phyloP scores from a whole-genome alignment of 208 protist species.

The Wallacemonas sp. region DNA sequence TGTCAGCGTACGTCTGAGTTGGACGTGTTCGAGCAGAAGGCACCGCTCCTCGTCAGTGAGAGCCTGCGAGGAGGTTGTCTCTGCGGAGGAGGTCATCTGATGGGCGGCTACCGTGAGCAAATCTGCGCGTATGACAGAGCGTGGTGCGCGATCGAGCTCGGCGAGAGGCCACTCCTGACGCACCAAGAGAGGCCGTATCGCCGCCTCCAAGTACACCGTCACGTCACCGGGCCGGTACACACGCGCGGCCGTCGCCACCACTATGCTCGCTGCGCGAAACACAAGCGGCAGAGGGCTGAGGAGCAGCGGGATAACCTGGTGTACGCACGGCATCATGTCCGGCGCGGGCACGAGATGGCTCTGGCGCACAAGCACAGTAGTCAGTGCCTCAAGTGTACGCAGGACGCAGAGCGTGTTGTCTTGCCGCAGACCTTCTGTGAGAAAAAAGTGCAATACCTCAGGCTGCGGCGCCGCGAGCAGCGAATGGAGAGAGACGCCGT shows the following conservation, averaged over 20 bases:
- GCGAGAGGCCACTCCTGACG: constrained; percentile 7
- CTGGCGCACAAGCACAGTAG: constrained; percentile 18
- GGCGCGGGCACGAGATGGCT: not conserved
- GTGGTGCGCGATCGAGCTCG: not conserved
- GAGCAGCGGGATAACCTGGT: constrained; percentile 52
- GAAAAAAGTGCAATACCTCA: constrained; percentile 60
- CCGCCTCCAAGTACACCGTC: constrained; percentile 42
- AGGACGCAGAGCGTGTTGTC: constrained; percentile 30
- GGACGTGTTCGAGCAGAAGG: constrained; percentile 7
- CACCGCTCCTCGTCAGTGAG: constrained; percentile 3
- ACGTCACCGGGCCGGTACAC: constrained; percentile 48
- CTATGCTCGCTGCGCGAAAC: constrained; percentile 38
- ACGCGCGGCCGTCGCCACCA: constrained; percentile 58
- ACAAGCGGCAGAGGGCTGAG: constrained; percentile 41
- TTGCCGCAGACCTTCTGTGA: constrained; percentile 67
- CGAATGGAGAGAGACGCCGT: constrained; percentile 56
- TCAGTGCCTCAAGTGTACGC: constrained; percentile 47
- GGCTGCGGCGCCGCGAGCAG: constrained; percentile 30
- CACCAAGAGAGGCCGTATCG: constrained; percentile 25
- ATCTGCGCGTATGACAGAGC: constrained; percentile 15
- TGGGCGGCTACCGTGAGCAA: not conserved
- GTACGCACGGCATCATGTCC: constrained; percentile 54
- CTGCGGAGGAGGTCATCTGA: not conserved
- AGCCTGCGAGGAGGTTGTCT: not conserved
- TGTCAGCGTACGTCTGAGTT: not conserved